These are phyloP conservation scores for Phytopythium vexans DNA, from an alignment of 352 stramenopile genomes.

Conservation along the genomic window DNA sequence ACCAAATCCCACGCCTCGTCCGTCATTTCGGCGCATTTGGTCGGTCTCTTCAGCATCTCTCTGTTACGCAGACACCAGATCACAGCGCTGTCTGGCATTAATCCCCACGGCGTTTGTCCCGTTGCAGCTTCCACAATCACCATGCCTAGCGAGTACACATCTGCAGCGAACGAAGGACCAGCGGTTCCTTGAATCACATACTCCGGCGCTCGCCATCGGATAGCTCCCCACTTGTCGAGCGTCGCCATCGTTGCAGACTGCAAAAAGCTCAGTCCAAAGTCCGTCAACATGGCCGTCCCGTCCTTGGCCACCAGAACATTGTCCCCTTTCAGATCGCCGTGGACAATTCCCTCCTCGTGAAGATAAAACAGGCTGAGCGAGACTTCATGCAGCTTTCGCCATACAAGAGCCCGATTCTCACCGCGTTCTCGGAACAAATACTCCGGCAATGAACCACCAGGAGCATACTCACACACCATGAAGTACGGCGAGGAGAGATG, in stretches of 20 bases:
- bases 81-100: too few relatives aligned
- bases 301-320: background rate
- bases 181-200: background rate
- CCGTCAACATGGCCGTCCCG: background rate
- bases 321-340: background rate
- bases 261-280: background rate
- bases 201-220: background rate
- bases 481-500: slow-evolving; percentile 10
- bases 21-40: too few relatives aligned
- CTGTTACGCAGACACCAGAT: too few relatives aligned
- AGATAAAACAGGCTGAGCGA: background rate
- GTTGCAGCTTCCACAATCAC: background rate
- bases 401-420: background rate
- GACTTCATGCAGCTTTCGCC: background rate
- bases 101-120: background rate
- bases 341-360: background rate
- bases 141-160: background rate
- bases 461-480: slow-evolving; percentile 15
- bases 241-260: background rate
- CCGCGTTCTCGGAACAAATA: too few relatives aligned
- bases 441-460: background rate
- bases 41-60: too few relatives aligned
- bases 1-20: too few relatives aligned
- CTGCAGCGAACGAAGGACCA: background rate
- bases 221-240: background rate